Base-by-base conservation (phyloP, 495 filamentous ascomycete species). In the Endocarpon pusillum region DNA sequence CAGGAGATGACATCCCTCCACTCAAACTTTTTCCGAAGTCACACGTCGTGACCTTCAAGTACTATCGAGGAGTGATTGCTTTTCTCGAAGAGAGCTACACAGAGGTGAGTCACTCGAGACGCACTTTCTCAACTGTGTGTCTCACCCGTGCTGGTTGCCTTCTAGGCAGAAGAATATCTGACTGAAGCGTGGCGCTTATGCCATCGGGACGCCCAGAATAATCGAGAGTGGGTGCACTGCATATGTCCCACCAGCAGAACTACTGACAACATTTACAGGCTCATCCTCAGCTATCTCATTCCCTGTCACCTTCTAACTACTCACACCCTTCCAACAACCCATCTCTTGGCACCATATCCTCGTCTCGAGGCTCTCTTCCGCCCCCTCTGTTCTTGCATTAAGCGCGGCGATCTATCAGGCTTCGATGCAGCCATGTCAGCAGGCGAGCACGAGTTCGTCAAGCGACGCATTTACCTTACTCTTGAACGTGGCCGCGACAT, bases 281-380 rank as follows among this genome's bases (percentile, higher is more conserved):
- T 91, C 28, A 94, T 97, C 39, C 66, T 96, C n/a, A 91, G 81
- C 2, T 96, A 97, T 43, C 73, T 97, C 14, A 79, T 97, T 34
- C 89, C 89, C 1, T 91, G 82, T 39, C 81, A 78, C 34, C 72
- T 97, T 21, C 67, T 94, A 25, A 94, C 80, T 7, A 80, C 73
- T 0, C 86, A 91, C 51, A 78, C 67, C 0, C 68, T 96, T 1
- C 91, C 89, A 8, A 81, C 72, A 36, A 46, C 60, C 31, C 43
- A 59, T 25, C 69, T 96, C 1, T 71, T 97, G 1, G 55, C 64
- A 6, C 69, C 67, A 4, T 93, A 77, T 41, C 84, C 89, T 4
- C 68, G 66, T n/a, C 67, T 96, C 0, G 69, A 84, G 48, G 49
- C 53, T 11, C 67, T 94, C 20, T 94, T 93, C 64, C 52, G 70